Percentiles rank a stretch among this genome's conserved stretches.
Conservation (phyloP, 192 early-diverging fungal species). For the Backusella sp. region DNA sequence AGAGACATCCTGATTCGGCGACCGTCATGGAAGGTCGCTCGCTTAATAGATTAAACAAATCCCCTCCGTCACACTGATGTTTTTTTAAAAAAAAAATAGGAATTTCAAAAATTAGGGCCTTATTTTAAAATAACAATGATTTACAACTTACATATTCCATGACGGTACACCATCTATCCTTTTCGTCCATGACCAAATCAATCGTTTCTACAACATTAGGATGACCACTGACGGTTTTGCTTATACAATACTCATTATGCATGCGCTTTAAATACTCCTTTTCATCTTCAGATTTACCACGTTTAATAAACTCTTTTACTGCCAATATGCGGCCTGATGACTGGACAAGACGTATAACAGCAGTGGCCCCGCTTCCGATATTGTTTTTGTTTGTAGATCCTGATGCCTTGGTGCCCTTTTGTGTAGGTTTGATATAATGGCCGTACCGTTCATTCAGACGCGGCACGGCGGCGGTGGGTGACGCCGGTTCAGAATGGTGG, state of each 20-base stretch:
- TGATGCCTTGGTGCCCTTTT: conserved; percentile 1
- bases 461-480: conserved; percentile 5
- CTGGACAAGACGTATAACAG: conserved; percentile 82
- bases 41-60: conserved; percentile 85
- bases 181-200: conserved; percentile 93
- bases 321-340: conserved; percentile 80
- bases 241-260: conserved; percentile 95
- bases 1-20: conserved; percentile 88
- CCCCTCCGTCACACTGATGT: conserved; percentile 87
- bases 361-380: conserved; percentile 90
- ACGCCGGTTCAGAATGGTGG: conserved; percentile 3
- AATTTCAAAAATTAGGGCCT: conserved; percentile 41
- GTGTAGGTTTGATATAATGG: conserved; percentile 13
- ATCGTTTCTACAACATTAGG: conserved; percentile 91
- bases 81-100: no score
- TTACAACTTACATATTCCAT: conserved; percentile 57
- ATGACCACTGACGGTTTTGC: conserved; percentile 87
- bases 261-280: conserved; percentile 96
- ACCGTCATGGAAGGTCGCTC: conserved; percentile 58
- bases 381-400: conserved; percentile 25
- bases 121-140: neutral
- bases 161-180: conserved; percentile 79
- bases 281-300: conserved; percentile 83
- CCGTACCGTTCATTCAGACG: conserved; percentile 22
- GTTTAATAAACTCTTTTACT: conserved; percentile 89